phyloP scores from a whole-genome alignment of 2,329 filamentous ascomycete genomes.

The Arthrinium puccinioides region DNA sequence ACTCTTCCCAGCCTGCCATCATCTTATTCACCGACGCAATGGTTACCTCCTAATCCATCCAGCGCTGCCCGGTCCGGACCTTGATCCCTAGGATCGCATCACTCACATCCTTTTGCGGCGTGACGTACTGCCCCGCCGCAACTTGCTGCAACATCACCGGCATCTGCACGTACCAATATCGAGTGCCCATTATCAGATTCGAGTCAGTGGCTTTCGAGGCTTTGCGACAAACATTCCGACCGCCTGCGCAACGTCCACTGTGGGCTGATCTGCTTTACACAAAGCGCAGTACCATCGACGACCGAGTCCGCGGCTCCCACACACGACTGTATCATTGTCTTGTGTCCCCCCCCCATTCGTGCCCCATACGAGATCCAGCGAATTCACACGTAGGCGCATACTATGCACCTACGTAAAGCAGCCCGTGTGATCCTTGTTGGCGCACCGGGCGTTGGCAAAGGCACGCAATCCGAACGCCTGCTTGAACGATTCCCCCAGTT shows the following conservation, averaged over 20 bases:
- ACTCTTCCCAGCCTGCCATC: background rate
- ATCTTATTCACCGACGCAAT: background rate
- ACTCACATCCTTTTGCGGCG: constrained; percentile 1
- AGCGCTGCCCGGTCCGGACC: too few relatives aligned
- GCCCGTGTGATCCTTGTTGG: constrained; percentile 92
- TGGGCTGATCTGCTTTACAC: too few relatives aligned
- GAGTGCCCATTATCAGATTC: background rate
- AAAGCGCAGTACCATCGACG: constrained; percentile 6
- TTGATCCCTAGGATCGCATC: too few relatives aligned
- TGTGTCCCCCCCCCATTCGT: background rate
- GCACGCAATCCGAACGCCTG: constrained; percentile 87
- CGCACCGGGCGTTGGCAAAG: constrained; percentile 94
- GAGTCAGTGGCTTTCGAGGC: background rate
- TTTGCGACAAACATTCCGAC: too few relatives aligned
- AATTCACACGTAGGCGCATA: constrained; percentile 11
- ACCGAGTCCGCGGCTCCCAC: constrained; percentile 4
- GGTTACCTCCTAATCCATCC: background rate
- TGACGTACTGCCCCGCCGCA: constrained; percentile 2
- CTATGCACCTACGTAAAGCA: constrained; percentile 66
- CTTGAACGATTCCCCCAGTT: constrained; percentile 83
- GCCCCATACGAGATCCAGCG: constrained; percentile 6
- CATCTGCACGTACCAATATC: constrained; percentile 4
- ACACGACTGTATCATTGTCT: background rate
- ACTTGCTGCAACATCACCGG: background rate
- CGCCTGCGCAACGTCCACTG: too few relatives aligned